Conservation (phyloP, 2,329 filamentous ascomycete genomes). For the Dendryphion nanum region DNA sequence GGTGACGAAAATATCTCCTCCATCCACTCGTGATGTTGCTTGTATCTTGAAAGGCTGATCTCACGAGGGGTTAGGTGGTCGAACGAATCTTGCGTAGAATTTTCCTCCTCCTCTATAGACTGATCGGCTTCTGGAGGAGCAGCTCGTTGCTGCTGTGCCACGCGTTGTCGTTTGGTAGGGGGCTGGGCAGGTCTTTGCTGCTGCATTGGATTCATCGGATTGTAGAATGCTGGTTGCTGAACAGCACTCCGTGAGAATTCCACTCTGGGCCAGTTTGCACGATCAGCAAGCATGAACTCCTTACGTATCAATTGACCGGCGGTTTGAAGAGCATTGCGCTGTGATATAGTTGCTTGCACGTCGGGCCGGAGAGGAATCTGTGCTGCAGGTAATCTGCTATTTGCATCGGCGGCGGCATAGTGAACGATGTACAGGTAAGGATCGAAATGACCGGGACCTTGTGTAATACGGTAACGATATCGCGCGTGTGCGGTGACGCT, state of each 20-base stretch:
- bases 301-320: conserved; percentile 80
- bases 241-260: conserved; percentile 57
- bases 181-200: conserved; percentile 35
- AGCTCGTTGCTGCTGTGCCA: conserved; percentile 42
- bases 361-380: conserved; percentile 62
- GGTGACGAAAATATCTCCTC: conserved; percentile 93
- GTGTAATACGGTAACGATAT: conserved; percentile 80
- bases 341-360: conserved; percentile 59
- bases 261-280: conserved; percentile 85
- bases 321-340: conserved; percentile 61
- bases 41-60: conserved; percentile 81
- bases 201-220: conserved; percentile 34
- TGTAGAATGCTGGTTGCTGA: conserved; percentile 29
- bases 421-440: conserved; percentile 87
- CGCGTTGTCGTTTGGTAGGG: conserved; percentile 47
- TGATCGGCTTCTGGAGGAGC: conserved; percentile 36
- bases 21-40: conserved; percentile 98
- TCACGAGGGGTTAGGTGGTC: conserved; percentile 88
- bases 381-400: conserved; percentile 68
- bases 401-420: conserved; percentile 75
- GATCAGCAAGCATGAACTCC: conserved; percentile 91
- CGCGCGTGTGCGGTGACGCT: conserved; percentile 73
- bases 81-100: conserved; percentile 82
- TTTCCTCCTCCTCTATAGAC: conserved; percentile 82
- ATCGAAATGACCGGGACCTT: conserved; percentile 70